These are phyloP conservation scores for Lentinula novae-zelandiae DNA, from an alignment of 1,284 basidiomycete species.

Conservation along the genomic window DNA sequence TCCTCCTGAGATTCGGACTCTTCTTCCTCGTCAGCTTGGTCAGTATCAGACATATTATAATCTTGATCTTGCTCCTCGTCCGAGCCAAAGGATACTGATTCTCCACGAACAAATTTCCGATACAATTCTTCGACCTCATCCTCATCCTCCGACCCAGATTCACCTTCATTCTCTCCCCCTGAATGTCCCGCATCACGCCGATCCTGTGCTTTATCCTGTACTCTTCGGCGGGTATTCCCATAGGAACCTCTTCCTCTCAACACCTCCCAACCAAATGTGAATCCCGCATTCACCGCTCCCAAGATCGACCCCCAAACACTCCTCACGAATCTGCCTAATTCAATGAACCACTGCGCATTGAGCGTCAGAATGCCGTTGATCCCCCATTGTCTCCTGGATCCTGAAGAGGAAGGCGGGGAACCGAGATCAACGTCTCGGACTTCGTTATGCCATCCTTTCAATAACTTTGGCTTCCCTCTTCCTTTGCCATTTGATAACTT, in stretches of 20 bases:
- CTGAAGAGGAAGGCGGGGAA: constrained; percentile 15
- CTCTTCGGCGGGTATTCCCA: not conserved
- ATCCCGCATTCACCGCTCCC: constrained; percentile 13
- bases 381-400: constrained; percentile 25
- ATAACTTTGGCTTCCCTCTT: constrained; percentile 11
- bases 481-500: constrained; percentile 3
- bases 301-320: constrained; percentile 28
- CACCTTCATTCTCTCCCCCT: constrained; percentile 15
- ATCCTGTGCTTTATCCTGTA: not conserved
- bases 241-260: constrained; percentile 8
- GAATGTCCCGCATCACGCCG: not conserved
- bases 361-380: constrained; percentile 35
- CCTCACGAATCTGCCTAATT: constrained; percentile 38
- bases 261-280: constrained; percentile 8
- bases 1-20: constrained; percentile 43
- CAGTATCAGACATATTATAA: constrained; percentile 10
- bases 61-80: constrained; percentile 45
- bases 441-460: constrained; percentile 45
- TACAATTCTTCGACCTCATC: constrained; percentile 40
- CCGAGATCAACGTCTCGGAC: constrained; percentile 39
- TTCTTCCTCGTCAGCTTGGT: constrained; percentile 24
- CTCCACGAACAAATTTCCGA: constrained; percentile 57
- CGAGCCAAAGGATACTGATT: constrained; percentile 40
- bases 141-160: constrained; percentile 26
- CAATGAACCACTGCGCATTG: constrained; percentile 45